Evolutionary conservation across 805 yeast species (phyloP), one percentile per base, ranked within the genome.

Genomic region (Spathaspora gorwiae): DNA sequence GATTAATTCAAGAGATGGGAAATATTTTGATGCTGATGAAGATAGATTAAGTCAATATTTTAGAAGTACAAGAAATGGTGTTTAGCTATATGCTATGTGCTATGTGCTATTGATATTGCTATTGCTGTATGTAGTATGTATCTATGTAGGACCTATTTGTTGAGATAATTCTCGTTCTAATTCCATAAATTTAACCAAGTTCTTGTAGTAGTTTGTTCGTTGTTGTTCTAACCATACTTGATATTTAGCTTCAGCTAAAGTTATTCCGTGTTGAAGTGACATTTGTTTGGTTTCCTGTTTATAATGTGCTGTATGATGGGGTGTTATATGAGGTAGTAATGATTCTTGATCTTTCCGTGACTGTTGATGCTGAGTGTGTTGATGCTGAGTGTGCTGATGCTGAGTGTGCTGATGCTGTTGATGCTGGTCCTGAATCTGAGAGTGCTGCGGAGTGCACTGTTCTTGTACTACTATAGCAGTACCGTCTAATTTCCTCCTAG

Each of bases 41-140:
- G 59, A 64, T 31, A 66, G 75, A 39, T 64, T 79, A 32, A 68
- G 72, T 0, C 67, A 64, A 34, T 80, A 81, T 51, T 81, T 80
- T 66, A 65, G 64, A 49, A 68, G 75, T 12, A 80, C 84, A 0
- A 64, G 84, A 49, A 63, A 65, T 41, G 46, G 53, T 37, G 40
- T 36, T 36, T 27, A 36, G 26, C 24, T 19, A 19, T 6, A 10
- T 35, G 37, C 15, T 19, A 15, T 19, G 24, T 19, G 24, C 24
- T 19, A 19, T n/a, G n/a, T n/a, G n/a, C n/a, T n/a, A n/a, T n/a
- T n/a, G n/a, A 19, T 19, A 19, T n/a, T 19, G 24, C 24, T 19
- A 19, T 19, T 19, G 24, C 24, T 19, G 24, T 19, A 19, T 19
- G 24, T 19, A 19, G 24, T 19, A 19, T 19, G 24, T 19, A 19